Conservation (phyloP, 1,284 basidiomycete genomes). For the Hypsizygus ulmarius region DNA sequence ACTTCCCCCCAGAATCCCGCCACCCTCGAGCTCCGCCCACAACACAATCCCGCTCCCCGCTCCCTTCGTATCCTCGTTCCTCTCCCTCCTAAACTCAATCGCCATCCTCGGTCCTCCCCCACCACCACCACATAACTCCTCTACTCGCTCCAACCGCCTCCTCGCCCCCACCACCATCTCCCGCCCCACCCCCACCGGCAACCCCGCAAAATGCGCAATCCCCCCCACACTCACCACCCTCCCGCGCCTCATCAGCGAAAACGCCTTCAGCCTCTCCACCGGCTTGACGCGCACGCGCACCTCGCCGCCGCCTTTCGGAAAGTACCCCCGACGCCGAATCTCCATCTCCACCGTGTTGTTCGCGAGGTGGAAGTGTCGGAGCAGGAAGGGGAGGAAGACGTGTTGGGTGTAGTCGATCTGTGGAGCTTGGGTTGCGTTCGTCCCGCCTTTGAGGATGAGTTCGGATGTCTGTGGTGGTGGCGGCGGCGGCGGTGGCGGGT, state of each 20-base stretch:
- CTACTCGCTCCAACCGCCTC: slow-evolving; percentile 33
- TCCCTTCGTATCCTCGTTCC: slow-evolving; percentile 44
- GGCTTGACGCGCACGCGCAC: slow-evolving; percentile 46
- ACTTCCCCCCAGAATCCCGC: slow-evolving; percentile 63
- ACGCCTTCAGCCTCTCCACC: slow-evolving; percentile 40
- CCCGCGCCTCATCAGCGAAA: slow-evolving; percentile 54
- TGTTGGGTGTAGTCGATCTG: slow-evolving; percentile 67
- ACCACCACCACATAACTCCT: slow-evolving; percentile 20
- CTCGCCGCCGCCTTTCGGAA: slow-evolving; percentile 66
- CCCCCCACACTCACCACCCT: slow-evolving; percentile 49
- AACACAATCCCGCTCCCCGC: slow-evolving; percentile 67
- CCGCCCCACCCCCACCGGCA: slow-evolving; percentile 50
- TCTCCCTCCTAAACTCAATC: slow-evolving; percentile 48
- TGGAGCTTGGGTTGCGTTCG: slow-evolving; percentile 64
- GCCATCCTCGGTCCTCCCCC: slow-evolving; percentile 28
- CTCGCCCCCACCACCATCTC: slow-evolving; percentile 54
- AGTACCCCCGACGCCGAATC: slow-evolving; percentile 60
- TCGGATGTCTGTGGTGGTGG: slow-evolving; percentile 28
- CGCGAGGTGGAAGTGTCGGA: slow-evolving; percentile 49
- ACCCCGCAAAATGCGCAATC: slow-evolving; percentile 58
- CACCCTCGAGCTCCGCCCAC: slow-evolving; percentile 66
- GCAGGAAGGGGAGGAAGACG: slow-evolving; percentile 65
- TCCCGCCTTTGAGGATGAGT: slow-evolving; percentile 62
- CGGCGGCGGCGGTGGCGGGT: too few species aligned
- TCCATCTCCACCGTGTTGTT: slow-evolving; percentile 36